Evolutionary conservation across 345 rosid species (phyloP).

Genomic region (Dovyalis caffra): DNA sequence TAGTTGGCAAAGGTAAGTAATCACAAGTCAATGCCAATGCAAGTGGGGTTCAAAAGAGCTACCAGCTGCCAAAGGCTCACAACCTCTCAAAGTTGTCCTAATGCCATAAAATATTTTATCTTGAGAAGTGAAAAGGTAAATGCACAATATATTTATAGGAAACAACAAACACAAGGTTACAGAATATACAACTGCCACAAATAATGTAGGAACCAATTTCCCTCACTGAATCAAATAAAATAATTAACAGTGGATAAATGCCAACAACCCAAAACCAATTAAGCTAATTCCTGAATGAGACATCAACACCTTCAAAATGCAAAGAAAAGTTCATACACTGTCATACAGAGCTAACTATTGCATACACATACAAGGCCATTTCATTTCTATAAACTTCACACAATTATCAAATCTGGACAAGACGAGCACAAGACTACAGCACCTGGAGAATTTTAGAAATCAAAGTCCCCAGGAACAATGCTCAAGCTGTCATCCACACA

Average conservation of each 20-base stretch:
- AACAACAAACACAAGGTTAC: neutral
- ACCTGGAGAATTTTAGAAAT: constrained; percentile 35
- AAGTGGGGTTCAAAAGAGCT: neutral
- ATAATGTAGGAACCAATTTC: neutral
- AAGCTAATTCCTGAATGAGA: neutral
- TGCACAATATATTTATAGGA: neutral
- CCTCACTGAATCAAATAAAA: neutral
- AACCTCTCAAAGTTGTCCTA: neutral
- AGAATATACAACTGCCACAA: too few relatives aligned
- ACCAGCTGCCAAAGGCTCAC: neutral
- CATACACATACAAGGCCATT: constrained; percentile 14
- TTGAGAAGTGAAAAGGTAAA: neutral
- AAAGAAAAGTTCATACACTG: neutral
- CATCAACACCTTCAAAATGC: constrained; percentile 12
- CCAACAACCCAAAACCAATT: neutral
- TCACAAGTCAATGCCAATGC: neutral
- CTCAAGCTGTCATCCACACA: constrained; percentile 41
- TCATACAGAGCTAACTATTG: neutral
- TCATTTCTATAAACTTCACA: constrained; percentile 14
- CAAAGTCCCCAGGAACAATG: constrained; percentile 29
- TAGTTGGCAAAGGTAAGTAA: neutral
- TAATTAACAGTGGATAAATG: too few relatives aligned
- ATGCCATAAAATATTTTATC: neutral
- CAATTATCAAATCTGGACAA: constrained; percentile 11
- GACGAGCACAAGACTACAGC: constrained; percentile 20